A percentile compares a stretch with the other conserved stretches of the same genome.
Evolutionary conservation across 805 yeast species (phyloP).

Genomic region (Candida alai): DNA sequence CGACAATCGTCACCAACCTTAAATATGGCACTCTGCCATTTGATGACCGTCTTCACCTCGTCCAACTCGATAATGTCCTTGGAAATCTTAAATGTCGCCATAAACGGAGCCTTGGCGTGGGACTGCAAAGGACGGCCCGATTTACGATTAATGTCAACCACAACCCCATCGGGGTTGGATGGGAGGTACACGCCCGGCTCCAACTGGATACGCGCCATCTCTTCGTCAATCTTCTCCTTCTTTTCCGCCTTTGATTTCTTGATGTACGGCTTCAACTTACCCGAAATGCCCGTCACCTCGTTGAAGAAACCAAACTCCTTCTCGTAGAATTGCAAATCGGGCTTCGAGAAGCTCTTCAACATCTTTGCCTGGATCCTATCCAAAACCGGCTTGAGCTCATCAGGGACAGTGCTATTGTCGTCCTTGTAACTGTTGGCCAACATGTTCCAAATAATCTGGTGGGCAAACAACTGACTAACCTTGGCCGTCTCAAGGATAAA

Average conservation of each 20-base stretch:
- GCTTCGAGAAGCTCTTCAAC: constrained; percentile 54
- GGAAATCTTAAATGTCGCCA: constrained; percentile 89
- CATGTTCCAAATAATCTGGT: constrained; percentile 98
- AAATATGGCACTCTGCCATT: constrained; percentile 94
- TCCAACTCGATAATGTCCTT: constrained; percentile 49
- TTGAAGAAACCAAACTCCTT: constrained; percentile 85
- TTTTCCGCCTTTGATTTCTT: constrained; percentile 94
- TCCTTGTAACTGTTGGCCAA: constrained; percentile 87
- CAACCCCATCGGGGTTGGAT: constrained; percentile 93
- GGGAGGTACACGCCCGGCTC: constrained; percentile 80
- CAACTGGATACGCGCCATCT: constrained; percentile 56
- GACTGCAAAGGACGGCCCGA: constrained; percentile 95
- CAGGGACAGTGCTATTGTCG: constrained; percentile 80
- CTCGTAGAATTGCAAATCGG: constrained; percentile 66
- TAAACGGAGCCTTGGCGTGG: constrained; percentile 97
- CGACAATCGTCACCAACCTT: constrained; percentile 99
- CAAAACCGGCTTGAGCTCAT: constrained; percentile 74
- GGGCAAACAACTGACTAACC: constrained; percentile 88
- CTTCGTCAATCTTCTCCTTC: constrained; percentile 93
- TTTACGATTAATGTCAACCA: constrained; percentile 84
- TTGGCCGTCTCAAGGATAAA: constrained; percentile 90
- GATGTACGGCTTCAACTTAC: constrained; percentile 90
- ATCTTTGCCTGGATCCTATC: constrained; percentile 68
- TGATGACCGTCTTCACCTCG: constrained; percentile 46
- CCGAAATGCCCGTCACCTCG: constrained; percentile 90